A percentile compares a stretch with the other conserved stretches of the same genome.
phyloP scores from a whole-genome alignment of 371 early-diverging fungal species.

The Rhizopus microsporus region DNA sequence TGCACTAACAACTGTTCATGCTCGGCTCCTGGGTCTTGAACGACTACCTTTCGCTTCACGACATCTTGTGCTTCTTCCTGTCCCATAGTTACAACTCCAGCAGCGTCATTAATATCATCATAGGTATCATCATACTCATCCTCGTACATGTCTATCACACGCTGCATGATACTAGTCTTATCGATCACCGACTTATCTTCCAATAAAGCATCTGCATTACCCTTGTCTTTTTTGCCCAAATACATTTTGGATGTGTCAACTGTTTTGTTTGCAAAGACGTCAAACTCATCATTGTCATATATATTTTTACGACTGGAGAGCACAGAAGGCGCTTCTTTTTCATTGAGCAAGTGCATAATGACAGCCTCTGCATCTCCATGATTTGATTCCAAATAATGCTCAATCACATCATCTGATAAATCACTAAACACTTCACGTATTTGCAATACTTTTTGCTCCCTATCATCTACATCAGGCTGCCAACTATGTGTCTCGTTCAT shows the following conservation, averaged over 20 bases:
- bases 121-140: slow-evolving; percentile 94
- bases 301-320: slow-evolving; percentile 74
- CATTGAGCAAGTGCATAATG: slow-evolving; percentile 67
- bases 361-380: slow-evolving; percentile 68
- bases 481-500: slow-evolving; percentile 39
- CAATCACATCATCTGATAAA: slow-evolving; percentile 86
- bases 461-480: slow-evolving; percentile 17
- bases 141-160: slow-evolving; percentile 68
- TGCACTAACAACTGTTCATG: slow-evolving; percentile 62
- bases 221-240: slow-evolving; percentile 69
- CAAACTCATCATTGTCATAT: slow-evolving; percentile 93
- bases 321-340: slow-evolving; percentile 13
- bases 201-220: slow-evolving; percentile 33
- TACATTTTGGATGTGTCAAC: slow-evolving; percentile 69
- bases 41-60: slow-evolving; percentile 23
- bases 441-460: slow-evolving; percentile 61
- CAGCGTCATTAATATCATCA: slow-evolving; percentile 72
- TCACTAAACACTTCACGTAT: slow-evolving; percentile 86
- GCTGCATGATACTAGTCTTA: slow-evolving; percentile 62
- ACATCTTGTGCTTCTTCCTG: slow-evolving; percentile 40
- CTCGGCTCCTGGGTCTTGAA: slow-evolving; percentile 53
- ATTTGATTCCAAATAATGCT: slow-evolving; percentile 74
- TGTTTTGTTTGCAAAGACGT: slow-evolving; percentile 65
- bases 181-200: slow-evolving; percentile 65
- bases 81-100: slow-evolving; percentile 52